Base-by-base conservation (phyloP, 805 yeast genomes). In the Wickerhamiella nectarea region DNA sequence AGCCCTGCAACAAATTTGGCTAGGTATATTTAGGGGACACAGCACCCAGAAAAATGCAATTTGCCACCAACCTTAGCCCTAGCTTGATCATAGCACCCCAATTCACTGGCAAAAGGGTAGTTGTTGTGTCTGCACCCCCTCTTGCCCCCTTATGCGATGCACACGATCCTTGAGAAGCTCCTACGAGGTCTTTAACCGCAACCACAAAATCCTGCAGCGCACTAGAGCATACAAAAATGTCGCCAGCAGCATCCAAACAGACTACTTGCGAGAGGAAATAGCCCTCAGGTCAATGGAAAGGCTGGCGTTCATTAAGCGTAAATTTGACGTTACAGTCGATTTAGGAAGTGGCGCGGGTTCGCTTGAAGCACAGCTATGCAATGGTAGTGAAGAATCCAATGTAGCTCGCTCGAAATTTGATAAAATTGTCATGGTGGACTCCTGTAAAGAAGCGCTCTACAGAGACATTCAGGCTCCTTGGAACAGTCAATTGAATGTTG, bases 291-390 rank as follows among this genome's bases (percentile, higher is more conserved):
- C 86, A 8, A 74, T 82, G 20, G 93, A 83, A 49, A 67, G 94
- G 50, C 60, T 84, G 42, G 76, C 85, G 2, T 79, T 81, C 58
- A 71, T 84, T 39, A 75, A 80, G 37, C 66, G 86, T 39, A 70
- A 71, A 18, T 77, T 82, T 52, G 64, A 70, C 15, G 64, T 66
- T 17, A 70, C 79, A 28, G 61, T 83, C 46, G 93, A 84, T 56
- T 70, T 80, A 46, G 94, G 94, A 3, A 69, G 79, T 9, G 76
- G 81, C 38, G 68, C 78, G 43, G 94, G 94, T 0, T 76, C 75
- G 56, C 63, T 78, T 11, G 69, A 72, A 45, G 62, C 65, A 38
- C 58, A 57, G 39, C 58, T 67, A 19, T 66, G 63, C 4, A 74
- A 69, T 18, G 53, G 53, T 2, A 62, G 68, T 18, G 67, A 61